These are phyloP conservation scores for Cryphonectria nitschkei DNA, from an alignment of 2,329 filamentous ascomycete genomes.

Conservation along the genomic window DNA sequence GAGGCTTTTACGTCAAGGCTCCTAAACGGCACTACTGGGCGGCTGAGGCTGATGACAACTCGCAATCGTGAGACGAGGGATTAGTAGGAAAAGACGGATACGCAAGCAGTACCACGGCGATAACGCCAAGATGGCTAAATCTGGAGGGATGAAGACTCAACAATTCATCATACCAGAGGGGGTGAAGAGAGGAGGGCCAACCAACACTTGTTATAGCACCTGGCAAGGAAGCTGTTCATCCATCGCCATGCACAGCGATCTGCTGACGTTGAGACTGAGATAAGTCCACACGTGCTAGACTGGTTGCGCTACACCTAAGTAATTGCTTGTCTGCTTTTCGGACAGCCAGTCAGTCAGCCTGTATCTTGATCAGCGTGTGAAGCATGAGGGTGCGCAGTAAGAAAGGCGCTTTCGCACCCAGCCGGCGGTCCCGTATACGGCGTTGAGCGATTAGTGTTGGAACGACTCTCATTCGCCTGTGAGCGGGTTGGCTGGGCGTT, in stretches of 20 bases:
- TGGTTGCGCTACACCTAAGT: neutral
- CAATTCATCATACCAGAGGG: neutral
- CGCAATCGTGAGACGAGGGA: neutral
- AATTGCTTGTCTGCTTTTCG: neutral
- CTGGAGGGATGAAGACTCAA: neutral
- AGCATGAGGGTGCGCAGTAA: neutral
- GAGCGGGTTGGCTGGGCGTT: neutral
- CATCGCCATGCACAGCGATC: neutral
- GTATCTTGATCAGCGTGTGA: neutral
- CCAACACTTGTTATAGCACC: neutral
- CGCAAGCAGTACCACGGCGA: neutral
- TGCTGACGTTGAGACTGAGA: neutral
- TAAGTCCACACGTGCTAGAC: neutral
- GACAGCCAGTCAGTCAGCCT: neutral
- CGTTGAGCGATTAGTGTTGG: slow-evolving; percentile 1
- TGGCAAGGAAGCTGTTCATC: neutral
- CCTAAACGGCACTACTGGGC: neutral
- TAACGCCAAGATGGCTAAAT: neutral
- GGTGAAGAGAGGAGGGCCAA: neutral
- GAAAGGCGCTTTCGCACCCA: neutral
- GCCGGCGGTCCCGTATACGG: neutral
- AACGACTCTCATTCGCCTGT: neutral
- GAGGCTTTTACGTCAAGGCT: neutral
- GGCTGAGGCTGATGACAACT: neutral
- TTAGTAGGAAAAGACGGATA: neutral